Base-by-base conservation (phyloP, 352 stramenopile genomes). In the Peronospora destructor region DNA sequence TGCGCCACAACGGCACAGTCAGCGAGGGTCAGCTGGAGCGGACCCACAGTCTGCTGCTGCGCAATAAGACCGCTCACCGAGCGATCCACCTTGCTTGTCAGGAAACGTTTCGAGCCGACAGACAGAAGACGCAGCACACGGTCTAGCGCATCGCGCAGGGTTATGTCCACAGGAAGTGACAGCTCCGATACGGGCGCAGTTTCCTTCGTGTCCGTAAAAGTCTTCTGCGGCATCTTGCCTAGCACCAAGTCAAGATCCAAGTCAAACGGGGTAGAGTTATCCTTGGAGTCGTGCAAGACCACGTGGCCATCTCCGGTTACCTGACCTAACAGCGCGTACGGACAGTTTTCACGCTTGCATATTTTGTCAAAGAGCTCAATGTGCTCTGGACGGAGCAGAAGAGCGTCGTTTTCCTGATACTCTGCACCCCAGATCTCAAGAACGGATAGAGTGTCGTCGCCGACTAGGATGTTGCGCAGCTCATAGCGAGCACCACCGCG, bases 361-460 rank as follows among this genome's bases (percentile, higher is more conserved):
- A 99, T 98, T 56, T 84, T 78, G 59, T 95, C 66, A 57, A 99
- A 97, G 6, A 98, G 53, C 6, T 94, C 82, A 5, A 85, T 70
- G 52, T 97, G 84, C 39, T 94, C 75, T 6, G 91, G 79, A 40
- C 80, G 76, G 39, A 99, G 86, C 21, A 99, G 70, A 16, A 99
- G 69, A 17, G 92, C 95, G 60, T 99, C 97, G 64, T 99, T 99
- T 69, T 99, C 97, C 76, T 99, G 97, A 74, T 99, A 99, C 82
- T 99, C 97, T 12, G 96, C 95, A 30, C 96, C 96, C 96, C 96
- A 99, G 51, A 99, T 98, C 77, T 99, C 97, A 6, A 98, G 75
- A 23, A 98, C 95, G 9, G 91, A 98, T 16, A 99, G 73, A n/a
- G 96, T 98, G 14, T 97, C 84, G 61, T 99, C 97, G 6, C 97